Conservation (phyloP, 352 stramenopile genomes). For the Pythium aquatile region DNA sequence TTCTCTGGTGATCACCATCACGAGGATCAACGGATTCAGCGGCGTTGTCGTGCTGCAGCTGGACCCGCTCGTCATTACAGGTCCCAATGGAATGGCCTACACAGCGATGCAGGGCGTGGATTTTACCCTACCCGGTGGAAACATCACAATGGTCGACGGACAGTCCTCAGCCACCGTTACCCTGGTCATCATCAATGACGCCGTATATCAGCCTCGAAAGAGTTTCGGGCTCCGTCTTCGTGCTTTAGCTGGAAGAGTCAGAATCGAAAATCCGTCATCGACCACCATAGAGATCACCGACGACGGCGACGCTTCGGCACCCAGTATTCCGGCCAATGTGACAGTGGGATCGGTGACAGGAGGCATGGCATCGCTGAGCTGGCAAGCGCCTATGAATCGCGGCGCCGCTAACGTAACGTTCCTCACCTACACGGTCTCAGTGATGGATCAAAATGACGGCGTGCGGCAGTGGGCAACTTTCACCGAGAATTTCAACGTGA, state of each 20-base stretch:
- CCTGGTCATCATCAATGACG: conserved; percentile 46
- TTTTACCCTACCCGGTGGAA: conserved; percentile 26
- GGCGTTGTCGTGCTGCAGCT: conserved; percentile 25
- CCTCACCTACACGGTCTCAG: conserved; percentile 31
- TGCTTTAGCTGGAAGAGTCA: conserved; percentile 27
- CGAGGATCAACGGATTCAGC: conserved; percentile 31
- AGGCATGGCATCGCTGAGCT: conserved; percentile 32
- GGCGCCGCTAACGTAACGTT: conserved; percentile 32
- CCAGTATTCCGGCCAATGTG: conserved; percentile 26
- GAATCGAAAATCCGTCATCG: conserved; percentile 16
- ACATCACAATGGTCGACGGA: conserved; percentile 27
- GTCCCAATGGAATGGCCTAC: neutral
- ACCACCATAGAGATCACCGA: conserved; percentile 44
- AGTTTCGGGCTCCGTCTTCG: conserved; percentile 32
- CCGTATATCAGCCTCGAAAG: conserved; percentile 43
- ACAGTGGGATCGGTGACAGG: conserved; percentile 25
- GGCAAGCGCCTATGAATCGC: conserved; percentile 32
- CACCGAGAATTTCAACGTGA: conserved; percentile 21
- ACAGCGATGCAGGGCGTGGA: conserved; percentile 30
- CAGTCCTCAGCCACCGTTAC: conserved; percentile 19
- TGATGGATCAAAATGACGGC: conserved; percentile 22
- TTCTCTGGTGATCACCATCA: conserved; percentile 27
- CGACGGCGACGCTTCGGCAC: conserved; percentile 49
- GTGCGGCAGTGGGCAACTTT: conserved; percentile 22
- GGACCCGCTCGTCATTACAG: conserved; percentile 15